Evolutionary conservation across 2,329 filamentous ascomycete genomes (phyloP).

Genomic region (Pyrenophora seminiperda): DNA sequence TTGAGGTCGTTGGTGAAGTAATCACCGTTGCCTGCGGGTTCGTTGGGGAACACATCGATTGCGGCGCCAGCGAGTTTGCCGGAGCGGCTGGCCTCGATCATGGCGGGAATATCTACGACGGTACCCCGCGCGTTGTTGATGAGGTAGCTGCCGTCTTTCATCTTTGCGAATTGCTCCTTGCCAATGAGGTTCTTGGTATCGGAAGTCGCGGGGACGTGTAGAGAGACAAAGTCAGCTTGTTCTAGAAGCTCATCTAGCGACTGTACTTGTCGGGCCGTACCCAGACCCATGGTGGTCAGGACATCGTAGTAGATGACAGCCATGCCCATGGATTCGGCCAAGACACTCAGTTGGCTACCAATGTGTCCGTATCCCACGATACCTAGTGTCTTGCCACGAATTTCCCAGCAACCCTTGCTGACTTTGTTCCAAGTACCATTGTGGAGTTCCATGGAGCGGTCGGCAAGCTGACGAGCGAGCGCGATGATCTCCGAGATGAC

Average conservation of each 20-base stretch:
- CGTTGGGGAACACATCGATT: constrained; percentile 94
- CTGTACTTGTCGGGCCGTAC: constrained; percentile 81
- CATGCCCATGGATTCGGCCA: constrained; percentile 98
- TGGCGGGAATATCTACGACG: constrained; percentile 89
- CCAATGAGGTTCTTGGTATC: constrained; percentile 95
- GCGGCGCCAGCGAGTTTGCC: constrained; percentile 92
- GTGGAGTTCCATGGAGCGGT: constrained; percentile 94
- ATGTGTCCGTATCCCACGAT: constrained; percentile 98
- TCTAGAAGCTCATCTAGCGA: constrained; percentile 76
- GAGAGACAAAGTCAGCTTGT: constrained; percentile 87
- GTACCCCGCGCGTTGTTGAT: constrained; percentile 95
- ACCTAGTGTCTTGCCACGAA: constrained; percentile 93
- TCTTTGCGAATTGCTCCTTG: constrained; percentile 75
- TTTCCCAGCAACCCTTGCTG: constrained; percentile 95
- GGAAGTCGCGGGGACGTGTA: constrained; percentile 90
- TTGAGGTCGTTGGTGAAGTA: constrained; percentile 90
- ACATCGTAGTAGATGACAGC: constrained; percentile 97
- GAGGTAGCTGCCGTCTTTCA: constrained; percentile 91
- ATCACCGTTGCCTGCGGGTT: constrained; percentile 91
- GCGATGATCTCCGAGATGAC: constrained; percentile 93
- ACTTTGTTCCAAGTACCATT: constrained; percentile 97
- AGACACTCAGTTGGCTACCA: constrained; percentile 90
- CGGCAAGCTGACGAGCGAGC: constrained; percentile 88
- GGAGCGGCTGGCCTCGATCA: constrained; percentile 83
- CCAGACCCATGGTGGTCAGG: constrained; percentile 90